Evolutionary conservation across 352 stramenopile genomes (phyloP), one percentile per base, ranked within the genome.

Genomic region (Phytophthora colocasiae): DNA sequence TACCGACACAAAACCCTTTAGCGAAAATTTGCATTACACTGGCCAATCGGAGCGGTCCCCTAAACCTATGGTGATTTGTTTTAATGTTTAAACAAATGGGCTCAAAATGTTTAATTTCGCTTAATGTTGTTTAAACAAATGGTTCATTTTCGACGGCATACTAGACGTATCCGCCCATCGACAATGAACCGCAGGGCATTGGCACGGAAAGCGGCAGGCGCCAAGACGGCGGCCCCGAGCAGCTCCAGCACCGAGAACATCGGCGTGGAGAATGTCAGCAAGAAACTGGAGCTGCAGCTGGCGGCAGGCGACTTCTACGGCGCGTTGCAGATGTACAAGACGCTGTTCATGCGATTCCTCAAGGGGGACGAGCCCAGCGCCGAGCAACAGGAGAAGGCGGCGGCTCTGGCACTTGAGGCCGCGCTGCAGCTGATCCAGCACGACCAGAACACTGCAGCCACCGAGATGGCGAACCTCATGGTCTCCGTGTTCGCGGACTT

Each of bases 251-350:
- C 56, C 15, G 81, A 90, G 34, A 49, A 69, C n/a, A 73, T 66
- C 1, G 85, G 83, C 10, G 78, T 92, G 45, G 83, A 91, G 49
- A 94, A 93, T 51, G 87, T 96, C 29, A 80, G 64, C 15, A 80
- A 87, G 53, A 95, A 95, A 54, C 71, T 97, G 22, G 77, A 92
- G 61, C 66, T 66, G 54, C 85, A 93, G 73, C 75, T 96, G 39
- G 72, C 54, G 39, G 73, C 80, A n/a, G 86, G 86, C 11, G 86
- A 97, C 56, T 92, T 86, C 58, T 97, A 97, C 69, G 85, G 89
- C 51, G 89, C 89, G 54, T 62, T 97, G 62, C 89, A 97, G 66
- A 92, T 96, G 86, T 97, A 97, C 81, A 95, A 95, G 81, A 95
- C 87, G 64, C 77, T 97, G 15, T 95, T 93, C 70, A 95, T 91